Percentiles rank a stretch among this genome's conserved stretches.
Conservation (phyloP, 495 filamentous ascomycete species). For the Daldinia caldariorum region DNA sequence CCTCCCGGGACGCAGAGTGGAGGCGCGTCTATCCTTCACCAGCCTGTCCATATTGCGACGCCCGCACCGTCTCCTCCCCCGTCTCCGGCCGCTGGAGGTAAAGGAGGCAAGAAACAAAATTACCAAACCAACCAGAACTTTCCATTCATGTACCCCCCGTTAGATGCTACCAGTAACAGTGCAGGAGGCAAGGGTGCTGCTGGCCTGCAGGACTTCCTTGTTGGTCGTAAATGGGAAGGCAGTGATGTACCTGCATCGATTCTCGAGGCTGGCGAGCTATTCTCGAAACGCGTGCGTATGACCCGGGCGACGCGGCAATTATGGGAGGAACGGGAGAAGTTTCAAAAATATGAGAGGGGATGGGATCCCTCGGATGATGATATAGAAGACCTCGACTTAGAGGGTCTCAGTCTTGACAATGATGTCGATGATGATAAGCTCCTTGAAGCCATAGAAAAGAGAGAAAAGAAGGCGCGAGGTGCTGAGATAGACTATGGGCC, state of each 20-base stretch:
- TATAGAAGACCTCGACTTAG: conserved; percentile 59
- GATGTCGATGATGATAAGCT: conserved; percentile 48
- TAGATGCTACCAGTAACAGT: conserved; percentile 82
- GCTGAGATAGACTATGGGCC: conserved; percentile 64
- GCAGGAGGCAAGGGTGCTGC: conserved; percentile 87
- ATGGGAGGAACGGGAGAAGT: conserved; percentile 91
- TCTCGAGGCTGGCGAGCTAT: conserved; percentile 92
- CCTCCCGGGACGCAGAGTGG: conserved; percentile 61
- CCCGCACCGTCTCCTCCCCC: conserved; percentile 97
- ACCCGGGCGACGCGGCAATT: conserved; percentile 90
- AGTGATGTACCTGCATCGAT: conserved; percentile 92
- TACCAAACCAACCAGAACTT: conserved; percentile 99
- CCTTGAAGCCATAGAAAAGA: conserved; percentile 48
- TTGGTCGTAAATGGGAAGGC: conserved; percentile 86
- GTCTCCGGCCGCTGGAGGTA: conserved; percentile 88
- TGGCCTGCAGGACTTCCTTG: conserved; percentile 76
- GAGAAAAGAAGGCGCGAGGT: conserved; percentile 45
- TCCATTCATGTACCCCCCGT: conserved; percentile 93
- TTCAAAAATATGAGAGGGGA: conserved; percentile 89
- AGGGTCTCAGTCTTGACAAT: conserved; percentile 60
- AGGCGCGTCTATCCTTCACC: conserved; percentile 87
- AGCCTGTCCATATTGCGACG: conserved; percentile 97
- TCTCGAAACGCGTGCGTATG: conserved; percentile 87
- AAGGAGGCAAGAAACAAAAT: conserved; percentile 97
- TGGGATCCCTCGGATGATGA: conserved; percentile 71